phyloP scores from a whole-genome alignment of 2,329 filamentous ascomycete species.

The Zelopaecilomyces penicillatus region DNA sequence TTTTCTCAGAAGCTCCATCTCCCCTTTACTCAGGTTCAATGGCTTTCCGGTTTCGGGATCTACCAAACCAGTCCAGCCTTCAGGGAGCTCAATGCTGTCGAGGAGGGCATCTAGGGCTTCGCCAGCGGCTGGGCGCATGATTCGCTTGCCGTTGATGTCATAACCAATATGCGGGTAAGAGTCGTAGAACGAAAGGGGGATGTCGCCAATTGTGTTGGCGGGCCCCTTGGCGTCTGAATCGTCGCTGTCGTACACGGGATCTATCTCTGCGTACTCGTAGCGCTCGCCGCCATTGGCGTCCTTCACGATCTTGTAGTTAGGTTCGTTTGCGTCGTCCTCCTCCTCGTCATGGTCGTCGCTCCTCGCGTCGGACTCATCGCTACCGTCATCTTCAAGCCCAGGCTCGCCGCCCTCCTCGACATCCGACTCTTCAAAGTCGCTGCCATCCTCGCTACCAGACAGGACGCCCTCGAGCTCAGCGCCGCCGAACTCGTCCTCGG shows the following conservation, averaged over 20 bases:
- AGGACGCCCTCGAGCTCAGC: conserved; percentile 47
- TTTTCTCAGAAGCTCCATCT: conserved; percentile 79
- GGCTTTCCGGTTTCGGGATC: conserved; percentile 93
- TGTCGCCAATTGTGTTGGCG: conserved; percentile 89
- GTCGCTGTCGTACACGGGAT: conserved; percentile 92
- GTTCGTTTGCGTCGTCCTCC: conserved; percentile 12
- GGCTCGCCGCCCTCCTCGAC: conserved; percentile 16
- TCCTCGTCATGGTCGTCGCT: conserved; percentile 30
- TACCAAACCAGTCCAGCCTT: conserved; percentile 94
- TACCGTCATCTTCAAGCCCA: not conserved
- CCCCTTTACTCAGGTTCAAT: conserved; percentile 75
- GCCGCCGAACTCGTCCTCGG: conserved; percentile 53
- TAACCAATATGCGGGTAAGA: conserved; percentile 97
- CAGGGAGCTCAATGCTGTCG: conserved; percentile 92
- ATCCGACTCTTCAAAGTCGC: conserved; percentile 14
- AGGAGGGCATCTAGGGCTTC: conserved; percentile 88
- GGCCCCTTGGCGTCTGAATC: conserved; percentile 75
- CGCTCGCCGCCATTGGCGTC: conserved; percentile 87
- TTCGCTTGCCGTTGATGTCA: conserved; percentile 97
- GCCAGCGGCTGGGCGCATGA: conserved; percentile 89
- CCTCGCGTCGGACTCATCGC: conserved; percentile 4
- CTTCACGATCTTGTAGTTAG: conserved; percentile 44
- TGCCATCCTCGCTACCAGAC: conserved; percentile 41
- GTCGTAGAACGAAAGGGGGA: conserved; percentile 91
- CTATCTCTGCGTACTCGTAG: conserved; percentile 89